Evolutionary conservation across 331 rosid species (phyloP).

Genomic region (Acacia pycnantha): DNA sequence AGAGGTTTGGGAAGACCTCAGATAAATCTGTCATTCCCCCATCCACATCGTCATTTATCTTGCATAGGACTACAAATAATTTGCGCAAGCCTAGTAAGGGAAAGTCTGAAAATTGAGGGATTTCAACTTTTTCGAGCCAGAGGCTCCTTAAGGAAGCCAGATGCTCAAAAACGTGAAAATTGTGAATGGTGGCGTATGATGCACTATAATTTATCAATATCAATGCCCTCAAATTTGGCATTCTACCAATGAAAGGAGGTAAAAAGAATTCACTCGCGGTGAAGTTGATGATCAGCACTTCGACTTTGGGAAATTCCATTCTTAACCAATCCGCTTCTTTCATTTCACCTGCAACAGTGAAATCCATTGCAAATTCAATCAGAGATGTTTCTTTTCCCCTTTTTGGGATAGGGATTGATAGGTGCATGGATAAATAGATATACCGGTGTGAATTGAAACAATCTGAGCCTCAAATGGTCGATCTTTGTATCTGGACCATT

Average conservation of each 20-base stretch:
- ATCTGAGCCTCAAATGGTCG: conserved; percentile 68
- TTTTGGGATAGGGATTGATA: neutral
- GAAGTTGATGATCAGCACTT: conserved; percentile 85
- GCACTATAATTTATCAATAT: conserved; percentile 59
- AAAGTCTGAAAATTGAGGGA: conserved; percentile 47
- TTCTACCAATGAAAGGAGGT: conserved; percentile 70
- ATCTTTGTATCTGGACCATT: conserved; percentile 63
- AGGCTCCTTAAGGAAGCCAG: conserved; percentile 62
- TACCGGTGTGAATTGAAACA: conserved; percentile 87
- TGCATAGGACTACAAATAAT: conserved; percentile 67
- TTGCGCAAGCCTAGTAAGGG: conserved; percentile 51
- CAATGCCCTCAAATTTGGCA: conserved; percentile 80
- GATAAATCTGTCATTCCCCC: conserved; percentile 37
- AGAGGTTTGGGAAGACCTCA: conserved; percentile 55
- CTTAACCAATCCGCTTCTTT: conserved; percentile 70
- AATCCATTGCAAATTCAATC: neutral
- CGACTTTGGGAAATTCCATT: conserved; percentile 74
- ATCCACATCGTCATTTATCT: conserved; percentile 49
- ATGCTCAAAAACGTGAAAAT: conserved; percentile 46
- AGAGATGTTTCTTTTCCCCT: neutral
- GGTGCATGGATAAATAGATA: neutral
- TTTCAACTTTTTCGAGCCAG: conserved; percentile 83
- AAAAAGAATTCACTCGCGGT: conserved; percentile 62
- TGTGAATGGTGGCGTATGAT: conserved; percentile 53
- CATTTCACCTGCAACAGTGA: conserved; percentile 73